Evolutionary conservation across 2,329 filamentous ascomycete genomes (phyloP), one percentile per base, ranked within the genome.

Genomic region (Cercospora beticola): DNA sequence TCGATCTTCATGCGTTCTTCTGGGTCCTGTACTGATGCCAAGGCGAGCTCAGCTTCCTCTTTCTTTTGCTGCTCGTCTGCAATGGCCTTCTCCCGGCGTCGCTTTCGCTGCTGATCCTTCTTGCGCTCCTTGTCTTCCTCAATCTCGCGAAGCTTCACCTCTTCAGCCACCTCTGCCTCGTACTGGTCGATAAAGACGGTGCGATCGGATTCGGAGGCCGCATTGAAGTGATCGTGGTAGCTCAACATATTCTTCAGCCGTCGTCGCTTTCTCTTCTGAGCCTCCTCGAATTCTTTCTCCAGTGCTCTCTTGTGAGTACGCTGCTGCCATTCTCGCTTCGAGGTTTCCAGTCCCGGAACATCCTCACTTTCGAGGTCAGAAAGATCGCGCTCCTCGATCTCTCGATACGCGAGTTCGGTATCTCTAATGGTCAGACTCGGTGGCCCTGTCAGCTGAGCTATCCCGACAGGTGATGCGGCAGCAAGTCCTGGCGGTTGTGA

Each of bases 41-140:
- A 92, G 72, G 90, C 90, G 71, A 90, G 89, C 56, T 97, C 84
- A 4, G 93, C 92, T 73, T 90, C 88, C 3, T 91, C 88, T 71
- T 95, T 92, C 82, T 96, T 95, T 78, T 93, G 90, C 78, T 85
- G 85, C 75, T 97, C 94, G 75, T 96, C 91, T 6, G 93, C 94
- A 68, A 96, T 91, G 4, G 93, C 93, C 85, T 97, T 97, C 79
- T 98, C 94, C 18, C 95, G 91, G 54, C 95, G 90, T 69, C 95
- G 89, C 83, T 98, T 99, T 71, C 95, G 91, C 79, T 99, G 95
- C 93, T 99, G 98, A 78, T 99, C 95, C 83, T 99, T 99, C 84
- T 99, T 99, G 72, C 95, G 92, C 81, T 99, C 95, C 82, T 99
- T 99, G 81, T 99, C 95, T 70, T 94, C 93, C 69, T 91, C 91